These are phyloP conservation scores for Xylariomycetidae sp. DNA, from an alignment of 2,329 filamentous ascomycete genomes.

Conservation along the genomic window DNA sequence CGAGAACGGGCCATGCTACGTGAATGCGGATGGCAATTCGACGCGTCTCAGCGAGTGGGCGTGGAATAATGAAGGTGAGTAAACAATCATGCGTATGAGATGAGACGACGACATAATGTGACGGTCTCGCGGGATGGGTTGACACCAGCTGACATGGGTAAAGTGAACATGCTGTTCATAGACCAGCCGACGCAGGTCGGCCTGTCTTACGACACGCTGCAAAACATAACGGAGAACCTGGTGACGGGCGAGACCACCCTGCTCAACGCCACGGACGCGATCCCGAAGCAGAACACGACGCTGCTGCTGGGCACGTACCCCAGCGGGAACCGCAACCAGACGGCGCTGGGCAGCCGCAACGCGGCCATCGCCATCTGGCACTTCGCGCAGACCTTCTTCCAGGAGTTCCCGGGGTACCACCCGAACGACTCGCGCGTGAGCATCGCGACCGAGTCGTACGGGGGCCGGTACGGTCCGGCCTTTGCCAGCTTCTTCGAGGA, in stretches of 20 bases:
- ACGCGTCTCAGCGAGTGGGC: conserved; percentile 51
- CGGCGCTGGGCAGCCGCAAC: conserved; percentile 43
- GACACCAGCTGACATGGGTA: too few relatives aligned
- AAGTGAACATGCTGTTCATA: conserved; percentile 49
- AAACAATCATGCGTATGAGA: too few relatives aligned
- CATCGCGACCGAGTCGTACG: conserved; percentile 30
- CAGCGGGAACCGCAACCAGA: conserved; percentile 39
- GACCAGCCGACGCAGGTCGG: conserved; percentile 57
- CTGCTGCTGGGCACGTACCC: conserved; percentile 49
- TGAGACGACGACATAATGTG: too few relatives aligned
- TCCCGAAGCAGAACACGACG: conserved; percentile 34
- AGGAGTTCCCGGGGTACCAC: conserved; percentile 49
- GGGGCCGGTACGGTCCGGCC: conserved; percentile 28
- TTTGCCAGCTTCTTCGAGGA: conserved; percentile 26
- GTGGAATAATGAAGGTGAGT: conserved; percentile 44
- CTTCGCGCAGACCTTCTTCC: conserved; percentile 55
- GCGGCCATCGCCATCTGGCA: conserved; percentile 56
- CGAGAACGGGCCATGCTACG: conserved; percentile 44
- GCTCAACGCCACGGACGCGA: conserved; percentile 31
- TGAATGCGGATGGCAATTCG: conserved; percentile 40
- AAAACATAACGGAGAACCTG: conserved; percentile 50
- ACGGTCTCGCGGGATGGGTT: too few relatives aligned
- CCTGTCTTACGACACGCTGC: conserved; percentile 55
- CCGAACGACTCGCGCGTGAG: conserved; percentile 54
- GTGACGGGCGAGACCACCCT: conserved; percentile 23